Conservation (phyloP, 2,329 filamentous ascomycete genomes). For the Penicillium sp. region DNA sequence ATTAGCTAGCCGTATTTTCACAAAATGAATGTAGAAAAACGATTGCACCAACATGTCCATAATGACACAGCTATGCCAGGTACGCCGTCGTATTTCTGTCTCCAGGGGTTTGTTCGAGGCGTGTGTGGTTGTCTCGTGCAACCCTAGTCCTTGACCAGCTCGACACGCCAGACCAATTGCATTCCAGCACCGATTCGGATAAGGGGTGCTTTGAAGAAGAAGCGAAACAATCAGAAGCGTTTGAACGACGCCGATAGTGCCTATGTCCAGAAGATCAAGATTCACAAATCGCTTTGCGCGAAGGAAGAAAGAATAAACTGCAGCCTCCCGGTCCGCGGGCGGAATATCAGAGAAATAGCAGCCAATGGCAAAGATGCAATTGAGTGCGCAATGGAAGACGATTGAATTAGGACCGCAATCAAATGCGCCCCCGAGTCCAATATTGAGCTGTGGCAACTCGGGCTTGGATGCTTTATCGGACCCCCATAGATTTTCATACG, state of each 20-base stretch:
- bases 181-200: conserved; percentile 45
- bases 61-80: conserved; percentile 43
- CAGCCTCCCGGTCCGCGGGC: conserved; percentile 25
- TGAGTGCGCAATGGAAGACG: conserved; percentile 45
- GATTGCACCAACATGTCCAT: conserved; percentile 36
- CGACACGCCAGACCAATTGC: conserved; percentile 43
- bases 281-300: conserved; percentile 35
- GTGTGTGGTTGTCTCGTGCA: conserved; percentile 33
- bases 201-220: conserved; percentile 42
- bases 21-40: neutral
- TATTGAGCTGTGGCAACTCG: conserved; percentile 22
- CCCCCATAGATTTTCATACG: conserved; percentile 42
- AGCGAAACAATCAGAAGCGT: conserved; percentile 41
- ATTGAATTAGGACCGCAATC: conserved; percentile 36
- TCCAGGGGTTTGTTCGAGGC: conserved; percentile 29
- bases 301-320: conserved; percentile 36
- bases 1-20: neutral
- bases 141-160: conserved; percentile 42
- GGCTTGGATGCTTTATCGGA: conserved; percentile 17
- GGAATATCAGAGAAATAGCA: conserved; percentile 40
- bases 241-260: conserved; percentile 43
- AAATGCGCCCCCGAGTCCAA: conserved; percentile 35
- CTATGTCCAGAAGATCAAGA: conserved; percentile 39
- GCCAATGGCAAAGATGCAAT: conserved; percentile 45
- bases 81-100: conserved; percentile 36